Base-by-base conservation (phyloP, 2,329 filamentous ascomycete genomes). In the Cercospora sojina region DNA sequence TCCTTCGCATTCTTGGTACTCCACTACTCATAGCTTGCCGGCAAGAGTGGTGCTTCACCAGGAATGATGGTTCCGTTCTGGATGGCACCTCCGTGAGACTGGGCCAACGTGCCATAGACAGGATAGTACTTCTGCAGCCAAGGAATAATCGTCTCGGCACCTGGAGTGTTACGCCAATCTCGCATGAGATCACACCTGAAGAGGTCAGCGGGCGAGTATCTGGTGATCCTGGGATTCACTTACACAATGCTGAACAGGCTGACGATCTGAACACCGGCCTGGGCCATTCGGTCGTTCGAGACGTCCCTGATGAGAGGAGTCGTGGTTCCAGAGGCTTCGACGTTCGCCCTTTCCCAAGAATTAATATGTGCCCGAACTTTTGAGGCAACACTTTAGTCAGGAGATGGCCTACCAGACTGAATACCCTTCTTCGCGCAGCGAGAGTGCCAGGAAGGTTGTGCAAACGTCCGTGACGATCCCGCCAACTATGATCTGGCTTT, bases 401-500 rank as follows among this genome's bases (percentile, higher is more conserved):
- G n/a, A n/a, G n/a, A 5, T 13, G 2, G n/a, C 53, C 9, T 23
- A 57, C 80, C 85, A 92, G 65, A 93, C 90, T 41, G 85, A 85
- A 81, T 91, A 93, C 27, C 90, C 90, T 51, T 86, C 89, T 13
- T 87, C 85, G 38, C 88, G 83, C 4, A 92, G 85, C 0, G 88
- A 90, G n/a, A 92, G 83, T 0, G 90, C 88, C 5, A 91, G 83
- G 81, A 92, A 92, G 0, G 90, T 82, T 23, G 88, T 91, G 83
- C 89, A 92, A 66, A 92, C 90, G 76, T 93, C 90, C 0, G 90
- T 92, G 2, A 86, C 84, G 72, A 92, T 91, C 7, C 90, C 90
- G 2, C 83, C 89, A 16, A 93, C 77, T 74, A 93, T 90, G 72
- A 93, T 81, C 76, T 93, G 91, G 31, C 83, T 87, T 76, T 87